A percentile compares a stretch with the other conserved stretches of the same genome.
Conservation (phyloP, 805 yeast genomes). For the Candida berthetii region DNA sequence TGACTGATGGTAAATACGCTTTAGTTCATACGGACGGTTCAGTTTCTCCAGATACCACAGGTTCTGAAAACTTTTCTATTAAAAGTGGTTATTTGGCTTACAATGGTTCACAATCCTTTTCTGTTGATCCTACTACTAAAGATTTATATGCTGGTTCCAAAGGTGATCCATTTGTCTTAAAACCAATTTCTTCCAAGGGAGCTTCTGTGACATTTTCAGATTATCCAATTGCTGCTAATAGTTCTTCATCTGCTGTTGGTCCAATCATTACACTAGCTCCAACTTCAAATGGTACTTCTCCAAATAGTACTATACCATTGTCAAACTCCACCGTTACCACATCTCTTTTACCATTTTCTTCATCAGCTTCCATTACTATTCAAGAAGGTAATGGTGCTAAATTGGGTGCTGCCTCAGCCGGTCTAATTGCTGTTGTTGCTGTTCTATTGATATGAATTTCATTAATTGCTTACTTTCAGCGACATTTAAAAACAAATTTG, state of each 20-base stretch:
- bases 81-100: conserved; percentile 28
- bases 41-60: conserved; percentile 20
- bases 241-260: conserved; percentile 2
- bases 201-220: conserved; percentile 15
- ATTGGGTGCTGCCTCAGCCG: conserved; percentile 15
- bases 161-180: conserved; percentile 10
- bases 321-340: too few relatives aligned
- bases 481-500: too few relatives aligned
- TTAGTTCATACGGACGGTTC: conserved; percentile 18
- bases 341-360: conserved; percentile 4
- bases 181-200: conserved; percentile 15
- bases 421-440: conserved; percentile 26
- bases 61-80: conserved; percentile 34
- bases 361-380: too few relatives aligned
- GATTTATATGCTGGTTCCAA: conserved; percentile 6
- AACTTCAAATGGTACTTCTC: conserved; percentile 4
- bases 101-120: conserved; percentile 28
- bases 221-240: not conserved
- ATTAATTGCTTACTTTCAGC: too few relatives aligned
- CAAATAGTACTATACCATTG: not conserved
- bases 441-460: conserved; percentile 20
- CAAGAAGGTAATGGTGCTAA: conserved; percentile 20
- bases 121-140: conserved; percentile 26
- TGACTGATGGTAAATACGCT: conserved; percentile 22
- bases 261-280: not conserved